Conservation (phyloP, 345 rosid genomes). For the Adansonia digitata region DNA sequence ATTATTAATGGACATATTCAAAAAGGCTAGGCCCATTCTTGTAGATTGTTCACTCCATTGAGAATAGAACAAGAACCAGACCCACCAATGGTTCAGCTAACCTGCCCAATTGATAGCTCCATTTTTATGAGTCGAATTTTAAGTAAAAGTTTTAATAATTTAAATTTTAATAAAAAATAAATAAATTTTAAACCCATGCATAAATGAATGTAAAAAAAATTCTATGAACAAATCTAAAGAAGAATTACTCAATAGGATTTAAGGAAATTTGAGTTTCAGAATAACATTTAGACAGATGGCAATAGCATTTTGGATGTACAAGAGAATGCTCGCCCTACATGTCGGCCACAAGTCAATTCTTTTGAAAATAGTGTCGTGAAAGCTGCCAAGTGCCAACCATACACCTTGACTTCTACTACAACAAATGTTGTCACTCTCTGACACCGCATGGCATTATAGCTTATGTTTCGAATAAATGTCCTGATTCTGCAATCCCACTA, state of each 20-base stretch:
- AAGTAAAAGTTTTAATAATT: too few species aligned
- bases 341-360: constrained; percentile 1
- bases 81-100: too few species aligned
- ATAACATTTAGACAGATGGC: background rate
- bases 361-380: constrained; percentile 6
- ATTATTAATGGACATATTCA: background rate
- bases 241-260: background rate
- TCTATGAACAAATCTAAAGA: too few species aligned
- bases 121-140: too few species aligned
- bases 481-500: background rate
- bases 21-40: background rate
- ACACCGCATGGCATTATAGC: background rate
- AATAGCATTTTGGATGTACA: background rate
- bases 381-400: constrained; percentile 26
- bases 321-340: background rate
- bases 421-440: background rate
- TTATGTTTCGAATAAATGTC: background rate
- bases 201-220: too few species aligned
- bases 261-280: background rate
- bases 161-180: too few species aligned
- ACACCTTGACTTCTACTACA: constrained; percentile 3
- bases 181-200: too few species aligned
- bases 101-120: too few species aligned
- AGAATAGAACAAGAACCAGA: too few species aligned
- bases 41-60: too few species aligned